Evolutionary conservation across 805 yeast genomes (phyloP).

Genomic region (Lachancea waltii): DNA sequence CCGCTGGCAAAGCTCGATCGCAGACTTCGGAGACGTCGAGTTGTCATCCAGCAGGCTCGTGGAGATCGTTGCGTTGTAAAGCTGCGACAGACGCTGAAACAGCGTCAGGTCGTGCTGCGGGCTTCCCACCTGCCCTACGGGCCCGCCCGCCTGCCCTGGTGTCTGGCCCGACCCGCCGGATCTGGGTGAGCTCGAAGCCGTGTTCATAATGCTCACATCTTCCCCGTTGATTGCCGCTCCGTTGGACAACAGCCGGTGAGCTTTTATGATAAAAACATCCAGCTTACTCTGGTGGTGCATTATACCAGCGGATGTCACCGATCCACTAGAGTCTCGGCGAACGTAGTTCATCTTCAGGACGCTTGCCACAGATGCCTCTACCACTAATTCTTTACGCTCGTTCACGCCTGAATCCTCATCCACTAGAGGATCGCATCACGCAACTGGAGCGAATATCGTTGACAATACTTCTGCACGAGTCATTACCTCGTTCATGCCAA

Average conservation of each 20-base stretch:
- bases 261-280: constrained; percentile 27
- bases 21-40: constrained; percentile 30
- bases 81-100: constrained; percentile 24
- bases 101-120: constrained; percentile 7
- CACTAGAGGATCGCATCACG: background rate
- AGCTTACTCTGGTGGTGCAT: constrained; percentile 24
- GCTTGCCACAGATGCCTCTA: background rate
- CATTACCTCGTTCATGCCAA: no score
- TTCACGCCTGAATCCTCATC: background rate
- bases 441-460: background rate
- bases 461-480: background rate
- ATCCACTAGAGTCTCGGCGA: constrained; percentile 9
- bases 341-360: constrained; percentile 8
- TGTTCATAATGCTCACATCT: constrained; percentile 9
- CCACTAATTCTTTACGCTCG: no score
- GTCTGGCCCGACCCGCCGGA: constrained; percentile 1
- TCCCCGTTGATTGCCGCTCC: constrained; percentile 18
- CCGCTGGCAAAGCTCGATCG: constrained; percentile 31
- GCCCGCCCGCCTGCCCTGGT: background rate
- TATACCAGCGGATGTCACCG: constrained; percentile 8
- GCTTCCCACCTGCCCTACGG: background rate
- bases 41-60: constrained; percentile 25
- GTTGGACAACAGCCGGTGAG: constrained; percentile 19
- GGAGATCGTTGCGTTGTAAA: constrained; percentile 25
- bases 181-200: constrained; percentile 7